Percentiles rank a stretch among this genome's conserved stretches.
These are phyloP conservation scores for Cryptococcus sp. DNA, from an alignment of 1,284 basidiomycete genomes.

Conservation along the genomic window DNA sequence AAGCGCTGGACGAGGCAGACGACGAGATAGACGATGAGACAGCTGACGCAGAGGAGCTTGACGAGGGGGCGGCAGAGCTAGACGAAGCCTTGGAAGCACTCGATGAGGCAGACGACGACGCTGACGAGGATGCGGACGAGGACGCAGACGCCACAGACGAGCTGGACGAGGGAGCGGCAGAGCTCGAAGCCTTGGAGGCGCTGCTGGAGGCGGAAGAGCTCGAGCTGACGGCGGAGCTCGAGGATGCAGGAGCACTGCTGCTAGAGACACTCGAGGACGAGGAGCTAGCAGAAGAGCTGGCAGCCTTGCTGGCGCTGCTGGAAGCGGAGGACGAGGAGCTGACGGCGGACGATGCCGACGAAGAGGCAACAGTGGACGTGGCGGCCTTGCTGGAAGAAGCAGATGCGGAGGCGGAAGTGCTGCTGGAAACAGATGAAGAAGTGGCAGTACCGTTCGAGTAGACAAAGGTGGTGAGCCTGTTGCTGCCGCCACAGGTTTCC, in stretches of 20 bases:
- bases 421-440: slow-evolving; percentile 10
- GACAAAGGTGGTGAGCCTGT: slow-evolving; percentile 25
- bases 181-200: slow-evolving; percentile 5
- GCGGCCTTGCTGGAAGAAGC: slow-evolving; percentile 9
- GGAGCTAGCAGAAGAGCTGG: slow-evolving; percentile 2
- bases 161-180: background rate
- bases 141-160: background rate
- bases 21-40: background rate
- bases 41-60: background rate
- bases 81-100: background rate
- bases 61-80: background rate
- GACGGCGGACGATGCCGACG: background rate
- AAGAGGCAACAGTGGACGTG: slow-evolving; percentile 7
- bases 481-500: slow-evolving; percentile 45
- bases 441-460: slow-evolving; percentile 24
- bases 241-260: background rate
- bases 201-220: slow-evolving; percentile 5
- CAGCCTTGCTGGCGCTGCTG: slow-evolving; percentile 8
- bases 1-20: background rate
- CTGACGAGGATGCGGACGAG: slow-evolving; percentile 7
- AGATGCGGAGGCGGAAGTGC: slow-evolving; percentile 11
- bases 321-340: background rate
- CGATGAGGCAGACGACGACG: slow-evolving; percentile 3
- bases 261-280: background rate
- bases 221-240: background rate